A percentile compares a stretch with the other conserved stretches of the same genome.
These are phyloP conservation scores for Trichoderma aggressivum DNA, from an alignment of 2,329 filamentous ascomycete species.

Conservation along the genomic window DNA sequence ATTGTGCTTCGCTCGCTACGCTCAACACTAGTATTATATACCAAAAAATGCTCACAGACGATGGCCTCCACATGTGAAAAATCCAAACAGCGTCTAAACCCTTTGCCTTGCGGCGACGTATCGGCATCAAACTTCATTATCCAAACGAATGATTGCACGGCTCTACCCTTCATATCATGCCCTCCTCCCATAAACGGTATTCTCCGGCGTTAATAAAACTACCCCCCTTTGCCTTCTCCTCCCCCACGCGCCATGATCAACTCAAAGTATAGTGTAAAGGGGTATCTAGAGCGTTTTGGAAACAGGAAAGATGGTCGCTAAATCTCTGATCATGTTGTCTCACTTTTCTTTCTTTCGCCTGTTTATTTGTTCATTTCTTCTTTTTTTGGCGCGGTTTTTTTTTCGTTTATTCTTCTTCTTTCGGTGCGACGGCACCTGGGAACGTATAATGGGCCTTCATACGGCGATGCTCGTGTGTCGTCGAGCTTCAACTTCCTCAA, in stretches of 20 bases:
- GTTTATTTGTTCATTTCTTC: not conserved
- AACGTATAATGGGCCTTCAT: conserved; percentile 27
- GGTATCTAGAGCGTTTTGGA: conserved; percentile 18
- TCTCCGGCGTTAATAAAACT: not conserved
- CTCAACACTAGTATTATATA: not conserved
- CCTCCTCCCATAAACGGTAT: not conserved
- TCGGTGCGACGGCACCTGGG: not conserved
- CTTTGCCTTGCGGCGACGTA: conserved; percentile 11
- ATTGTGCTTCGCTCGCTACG: not conserved
- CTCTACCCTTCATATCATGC: not conserved
- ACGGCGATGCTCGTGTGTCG: conserved; percentile 62
- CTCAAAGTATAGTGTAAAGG: conserved; percentile 13
- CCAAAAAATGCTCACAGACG: not conserved
- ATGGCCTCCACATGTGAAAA: not conserved
- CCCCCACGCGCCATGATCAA: conserved; percentile 11
- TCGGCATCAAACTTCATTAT: conserved; percentile 13
- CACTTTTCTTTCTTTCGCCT: not conserved
- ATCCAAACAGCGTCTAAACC: not conserved
- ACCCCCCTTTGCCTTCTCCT: not conserved
- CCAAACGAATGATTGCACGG: conserved; percentile 9
- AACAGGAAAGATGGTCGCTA: conserved; percentile 14
- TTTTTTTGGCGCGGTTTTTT: not conserved
- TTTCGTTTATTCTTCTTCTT: not conserved
- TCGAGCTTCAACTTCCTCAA: conserved; percentile 70
- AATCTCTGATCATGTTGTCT: not conserved